Evolutionary conservation across 306 rosid species (phyloP), one percentile per base, ranked within the genome.

Genomic region (Prunus campanulata): DNA sequence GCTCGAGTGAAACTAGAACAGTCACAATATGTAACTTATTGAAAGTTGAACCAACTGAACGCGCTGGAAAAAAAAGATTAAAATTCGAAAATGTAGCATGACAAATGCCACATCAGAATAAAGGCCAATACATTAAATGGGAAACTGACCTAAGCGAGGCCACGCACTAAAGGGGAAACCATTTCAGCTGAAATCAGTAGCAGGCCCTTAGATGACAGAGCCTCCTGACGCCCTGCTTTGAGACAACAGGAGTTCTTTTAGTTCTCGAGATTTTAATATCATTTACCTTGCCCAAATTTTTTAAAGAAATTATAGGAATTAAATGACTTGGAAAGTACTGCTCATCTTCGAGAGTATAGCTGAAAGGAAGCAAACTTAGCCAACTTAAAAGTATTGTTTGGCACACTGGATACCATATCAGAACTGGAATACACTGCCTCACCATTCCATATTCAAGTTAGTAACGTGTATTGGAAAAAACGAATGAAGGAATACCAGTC

Each of bases 211-310:
- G 92, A 90, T 83, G 92, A 88, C 90, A 93, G 93, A 93, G 97
- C 93, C 98, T 87, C 97, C 81, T 85, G 92, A 82, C 97, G 84
- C 89, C 98, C 98, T 93, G 98, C 96, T 93, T 91, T 69, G 92
- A 91, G 96, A 93, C 93, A 93, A 93, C 81, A 87, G 63, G 84
- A 93, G 97, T 86, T 87, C 83, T 90, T 90, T 90, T 87, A 92
- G 95, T 81, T 83, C 82, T 78, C 82, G 88, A 72, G 65, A 72
- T 80, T 81, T 77, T 66, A 80, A 71, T 11, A 86, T 72, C 84
- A 85, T 80, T 82, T 82, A 88, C 48, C 76, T 76, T 69, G 93
- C 86, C 92, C 92, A 89, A 84, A 78, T 78, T 62, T 78, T 84
- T 66, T 80, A 90, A 79, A 75, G 87, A 87, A 89, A 82, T 84